These are phyloP conservation scores for Eruca vesicaria DNA, from an alignment of 441 rosid species.

Conservation along the genomic window DNA sequence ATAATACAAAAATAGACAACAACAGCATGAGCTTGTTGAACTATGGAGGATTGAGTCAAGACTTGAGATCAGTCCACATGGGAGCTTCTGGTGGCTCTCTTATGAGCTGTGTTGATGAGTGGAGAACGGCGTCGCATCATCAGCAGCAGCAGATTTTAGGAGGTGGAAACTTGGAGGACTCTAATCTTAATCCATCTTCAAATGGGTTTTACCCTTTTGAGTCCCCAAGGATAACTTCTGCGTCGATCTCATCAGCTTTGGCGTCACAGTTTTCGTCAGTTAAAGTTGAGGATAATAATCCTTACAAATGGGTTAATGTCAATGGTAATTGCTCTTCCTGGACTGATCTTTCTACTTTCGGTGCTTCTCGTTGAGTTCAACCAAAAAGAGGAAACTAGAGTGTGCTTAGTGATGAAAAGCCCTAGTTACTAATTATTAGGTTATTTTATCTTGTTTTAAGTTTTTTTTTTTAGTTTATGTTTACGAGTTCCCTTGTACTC, in stretches of 20 bases:
- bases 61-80: conserved; percentile 51
- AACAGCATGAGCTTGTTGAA: conserved; percentile 39
- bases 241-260: conserved; percentile 13
- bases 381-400: conserved; percentile 20
- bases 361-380: conserved; percentile 67
- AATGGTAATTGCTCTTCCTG: conserved; percentile 47
- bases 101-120: conserved; percentile 57
- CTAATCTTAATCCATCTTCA: conserved; percentile 32
- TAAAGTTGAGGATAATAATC: conserved; percentile 80
- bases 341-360: conserved; percentile 82
- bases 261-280: conserved; percentile 57
- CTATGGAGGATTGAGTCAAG: conserved; percentile 56
- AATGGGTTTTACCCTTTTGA: conserved; percentile 64
- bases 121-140: conserved; percentile 59
- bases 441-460: conserved; percentile 13
- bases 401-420: conserved; percentile 14
- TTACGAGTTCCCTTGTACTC: neutral
- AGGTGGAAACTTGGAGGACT: conserved; percentile 57
- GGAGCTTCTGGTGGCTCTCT: conserved; percentile 47
- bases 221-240: conserved; percentile 25
- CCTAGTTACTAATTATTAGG: conserved; percentile 24
- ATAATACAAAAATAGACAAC: conserved; percentile 47
- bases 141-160: conserved; percentile 47
- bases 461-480: conserved; percentile 11
- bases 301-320: conserved; percentile 53